Conservation (phyloP, 192 early-diverging fungal genomes). For the Backusella australiensis region DNA sequence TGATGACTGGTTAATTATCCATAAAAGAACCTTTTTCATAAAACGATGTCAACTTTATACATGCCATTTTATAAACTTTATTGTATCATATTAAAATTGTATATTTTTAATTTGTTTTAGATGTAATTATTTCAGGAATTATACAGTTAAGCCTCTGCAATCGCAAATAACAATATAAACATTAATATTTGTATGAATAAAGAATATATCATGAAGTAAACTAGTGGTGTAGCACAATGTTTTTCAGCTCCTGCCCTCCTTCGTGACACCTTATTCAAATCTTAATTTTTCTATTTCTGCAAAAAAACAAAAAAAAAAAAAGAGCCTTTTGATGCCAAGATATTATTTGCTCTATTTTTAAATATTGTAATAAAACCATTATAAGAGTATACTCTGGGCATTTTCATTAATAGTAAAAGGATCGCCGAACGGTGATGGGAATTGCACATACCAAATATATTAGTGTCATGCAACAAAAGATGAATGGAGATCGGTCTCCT, state of each 20-base stretch:
- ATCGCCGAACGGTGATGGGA: neutral
- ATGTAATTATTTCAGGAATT: neutral
- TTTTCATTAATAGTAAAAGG: neutral
- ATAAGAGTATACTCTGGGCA: neutral
- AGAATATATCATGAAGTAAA: neutral
- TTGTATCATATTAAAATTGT: too few relatives aligned
- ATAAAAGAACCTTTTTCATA: conserved; percentile 1
- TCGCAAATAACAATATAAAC: neutral
- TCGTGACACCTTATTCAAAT: neutral
- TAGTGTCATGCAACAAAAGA: neutral
- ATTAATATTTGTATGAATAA: neutral
- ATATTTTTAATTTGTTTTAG: too few relatives aligned
- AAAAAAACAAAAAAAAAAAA: neutral
- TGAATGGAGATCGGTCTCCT: neutral
- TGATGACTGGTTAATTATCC: neutral
- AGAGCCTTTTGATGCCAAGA: neutral
- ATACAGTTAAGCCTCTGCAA: neutral
- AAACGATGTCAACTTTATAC: neutral
- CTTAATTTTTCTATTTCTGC: conserved; percentile 4
- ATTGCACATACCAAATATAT: neutral
- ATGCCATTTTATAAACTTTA: neutral
- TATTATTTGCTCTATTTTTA: neutral
- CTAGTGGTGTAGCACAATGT: neutral
- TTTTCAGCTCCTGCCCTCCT: neutral
- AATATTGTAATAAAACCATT: neutral